Evolutionary conservation across 2,329 filamentous ascomycete species (phyloP).

Genomic region (Lasiodiplodia citricola): DNA sequence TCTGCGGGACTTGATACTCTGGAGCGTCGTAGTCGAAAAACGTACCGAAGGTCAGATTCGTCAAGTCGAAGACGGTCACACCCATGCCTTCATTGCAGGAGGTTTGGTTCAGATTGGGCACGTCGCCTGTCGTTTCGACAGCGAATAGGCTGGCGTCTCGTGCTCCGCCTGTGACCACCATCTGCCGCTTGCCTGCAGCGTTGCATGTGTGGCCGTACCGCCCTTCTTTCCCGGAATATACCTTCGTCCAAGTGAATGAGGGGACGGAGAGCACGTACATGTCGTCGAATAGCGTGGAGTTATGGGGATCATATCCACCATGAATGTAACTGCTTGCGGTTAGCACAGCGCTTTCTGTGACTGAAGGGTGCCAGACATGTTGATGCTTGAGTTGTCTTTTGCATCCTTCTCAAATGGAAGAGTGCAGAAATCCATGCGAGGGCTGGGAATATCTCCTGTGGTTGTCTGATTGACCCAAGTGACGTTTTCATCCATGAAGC

Average conservation of each 20-base stretch:
- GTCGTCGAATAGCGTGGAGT: conserved; percentile 47
- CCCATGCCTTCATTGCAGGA: conserved; percentile 30
- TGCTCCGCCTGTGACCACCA: conserved; percentile 50
- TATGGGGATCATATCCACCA: conserved; percentile 50
- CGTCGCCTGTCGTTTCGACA: conserved; percentile 19
- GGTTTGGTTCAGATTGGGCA: background rate
- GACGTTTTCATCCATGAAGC: conserved; percentile 25
- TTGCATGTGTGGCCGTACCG: conserved; percentile 52
- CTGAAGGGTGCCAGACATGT: conserved; percentile 42
- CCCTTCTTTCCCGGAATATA: conserved; percentile 43
- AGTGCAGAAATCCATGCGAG: conserved; percentile 53
- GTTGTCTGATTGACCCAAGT: conserved; percentile 52
- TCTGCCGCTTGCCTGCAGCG: conserved; percentile 43
- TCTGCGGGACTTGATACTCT: background rate
- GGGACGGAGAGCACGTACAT: conserved; percentile 54
- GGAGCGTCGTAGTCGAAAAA: background rate
- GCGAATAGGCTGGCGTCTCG: conserved; percentile 6
- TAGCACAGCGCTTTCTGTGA: conserved; percentile 33
- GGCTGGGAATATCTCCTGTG: conserved; percentile 47
- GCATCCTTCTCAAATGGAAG: conserved; percentile 43
- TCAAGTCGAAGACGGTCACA: conserved; percentile 31
- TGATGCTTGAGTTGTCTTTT: conserved; percentile 54
- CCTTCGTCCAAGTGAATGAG: conserved; percentile 52
- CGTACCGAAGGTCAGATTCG: conserved; percentile 30
- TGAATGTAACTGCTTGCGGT: conserved; percentile 44